Evolutionary conservation across 805 yeast genomes (phyloP), one percentile per base, ranked within the genome.

Genomic region (Hanseniaspora meyeri): DNA sequence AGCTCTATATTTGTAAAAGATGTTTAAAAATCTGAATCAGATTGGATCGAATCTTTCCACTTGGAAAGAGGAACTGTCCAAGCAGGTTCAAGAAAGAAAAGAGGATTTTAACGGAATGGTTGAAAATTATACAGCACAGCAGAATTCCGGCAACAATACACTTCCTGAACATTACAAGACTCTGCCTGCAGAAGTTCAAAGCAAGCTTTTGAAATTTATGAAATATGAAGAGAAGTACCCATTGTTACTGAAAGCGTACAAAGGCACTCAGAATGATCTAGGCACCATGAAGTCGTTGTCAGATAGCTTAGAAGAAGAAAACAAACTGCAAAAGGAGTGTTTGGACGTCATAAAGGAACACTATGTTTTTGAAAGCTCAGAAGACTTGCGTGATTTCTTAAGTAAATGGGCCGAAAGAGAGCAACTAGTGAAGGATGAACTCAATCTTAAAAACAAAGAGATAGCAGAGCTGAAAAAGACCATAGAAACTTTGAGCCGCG

Each of bases 221-320:
- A 89, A 88, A 66, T 91, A 90, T 67, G 97, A 91, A 67, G 85
- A 84, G 51, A 89, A 88, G 67, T 91, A 93, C 65, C 98, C 98
- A 0, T 71, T 81, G 45, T 72, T 91, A 16, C 75, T 89, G 51
- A 84, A 84, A 46, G 96, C 97, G 0, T 93, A 87, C 70, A 86
- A 88, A 64, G 24, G 16, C 19, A 20, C 40, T 8, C 49, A 46
- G 12, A 34, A n/a, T 17, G 39, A 46, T 31, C 12, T 46, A 9
- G 14, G 17, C 6, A 31, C 29, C 19, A 46, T n/a, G n/a, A 46
- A 46, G 29, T 9, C 17, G n/a, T 9, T 32, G 6, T 45, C 42
- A n/a, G 51, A 38, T 2, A 19, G 31, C 14, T 24, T 53, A 10
- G 57, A 53, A 24, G 34, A 39, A 4, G 29, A 39, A 7, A 46